Conservation (phyloP, 331 rosid genomes). For the Ulmus americana region DNA sequence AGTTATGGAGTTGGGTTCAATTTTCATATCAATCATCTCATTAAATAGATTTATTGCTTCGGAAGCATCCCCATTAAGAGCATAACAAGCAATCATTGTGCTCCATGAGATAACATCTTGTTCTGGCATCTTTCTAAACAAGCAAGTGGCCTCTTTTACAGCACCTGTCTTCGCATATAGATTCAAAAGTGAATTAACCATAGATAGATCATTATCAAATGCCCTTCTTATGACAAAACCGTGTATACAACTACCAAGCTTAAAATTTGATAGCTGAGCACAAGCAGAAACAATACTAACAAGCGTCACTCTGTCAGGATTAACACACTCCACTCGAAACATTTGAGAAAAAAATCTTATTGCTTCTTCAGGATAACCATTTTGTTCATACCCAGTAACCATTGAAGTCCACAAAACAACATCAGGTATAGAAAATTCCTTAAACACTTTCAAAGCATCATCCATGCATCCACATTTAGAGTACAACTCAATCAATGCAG, state of each 20-base stretch:
- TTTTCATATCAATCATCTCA: constrained; percentile 45
- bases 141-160: constrained; percentile 37
- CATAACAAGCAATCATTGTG: constrained; percentile 67
- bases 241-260: constrained; percentile 53
- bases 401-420: constrained; percentile 66
- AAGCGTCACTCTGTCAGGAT: constrained; percentile 60
- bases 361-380: constrained; percentile 46
- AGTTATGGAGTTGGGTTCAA: constrained; percentile 52
- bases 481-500: constrained; percentile 57
- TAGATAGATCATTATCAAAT: constrained; percentile 33
- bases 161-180: constrained; percentile 53
- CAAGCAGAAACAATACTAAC: constrained; percentile 62
- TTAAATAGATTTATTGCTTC: constrained; percentile 45
- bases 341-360: constrained; percentile 46
- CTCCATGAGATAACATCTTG: constrained; percentile 79
- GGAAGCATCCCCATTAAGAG: constrained; percentile 49
- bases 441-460: constrained; percentile 47
- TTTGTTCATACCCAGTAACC: constrained; percentile 57
- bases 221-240: constrained; percentile 49
- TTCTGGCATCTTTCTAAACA: constrained; percentile 46
- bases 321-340: constrained; percentile 28
- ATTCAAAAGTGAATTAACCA: constrained; percentile 53
- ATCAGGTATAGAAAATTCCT: constrained; percentile 53
- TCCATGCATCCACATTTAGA: constrained; percentile 56
- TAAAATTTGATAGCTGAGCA: constrained; percentile 43